Conservation (phyloP, 2,329 filamentous ascomycete species). For the Calonectria pteridis region DNA sequence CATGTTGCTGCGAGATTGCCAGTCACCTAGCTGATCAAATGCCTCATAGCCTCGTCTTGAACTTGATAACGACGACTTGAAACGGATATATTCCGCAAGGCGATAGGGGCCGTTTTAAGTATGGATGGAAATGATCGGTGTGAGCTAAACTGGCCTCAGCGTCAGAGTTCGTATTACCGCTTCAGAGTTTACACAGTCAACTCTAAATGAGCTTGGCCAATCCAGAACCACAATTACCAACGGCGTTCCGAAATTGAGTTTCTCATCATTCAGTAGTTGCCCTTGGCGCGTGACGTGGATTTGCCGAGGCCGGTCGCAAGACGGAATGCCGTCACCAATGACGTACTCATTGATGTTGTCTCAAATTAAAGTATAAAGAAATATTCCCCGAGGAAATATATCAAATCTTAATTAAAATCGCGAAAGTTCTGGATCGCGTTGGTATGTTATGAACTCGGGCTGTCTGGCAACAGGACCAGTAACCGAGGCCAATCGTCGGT, state of each 20-base stretch:
- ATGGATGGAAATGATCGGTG: neutral
- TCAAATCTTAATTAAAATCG: neutral
- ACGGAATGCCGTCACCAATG: neutral
- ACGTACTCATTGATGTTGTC: neutral
- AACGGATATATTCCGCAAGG: neutral
- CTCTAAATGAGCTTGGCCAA: neutral
- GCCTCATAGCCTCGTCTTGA: neutral
- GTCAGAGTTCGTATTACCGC: neutral
- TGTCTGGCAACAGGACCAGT: too few relatives aligned
- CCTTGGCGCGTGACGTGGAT: neutral
- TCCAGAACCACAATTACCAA: neutral
- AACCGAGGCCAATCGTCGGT: neutral
- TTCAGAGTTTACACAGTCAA: neutral
- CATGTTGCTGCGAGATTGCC: neutral
- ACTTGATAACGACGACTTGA: neutral
- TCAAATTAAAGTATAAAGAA: neutral
- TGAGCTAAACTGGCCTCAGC: neutral
- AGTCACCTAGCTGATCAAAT: neutral
- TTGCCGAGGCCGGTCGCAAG: neutral
- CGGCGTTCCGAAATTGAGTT: neutral
- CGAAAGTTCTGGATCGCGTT: neutral
- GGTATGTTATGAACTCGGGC: neutral
- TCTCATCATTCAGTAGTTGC: neutral
- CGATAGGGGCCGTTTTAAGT: neutral
- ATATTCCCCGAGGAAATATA: neutral